Conservation (phyloP, 2,329 filamentous ascomycete species). For the Aspergillus clavatus region DNA sequence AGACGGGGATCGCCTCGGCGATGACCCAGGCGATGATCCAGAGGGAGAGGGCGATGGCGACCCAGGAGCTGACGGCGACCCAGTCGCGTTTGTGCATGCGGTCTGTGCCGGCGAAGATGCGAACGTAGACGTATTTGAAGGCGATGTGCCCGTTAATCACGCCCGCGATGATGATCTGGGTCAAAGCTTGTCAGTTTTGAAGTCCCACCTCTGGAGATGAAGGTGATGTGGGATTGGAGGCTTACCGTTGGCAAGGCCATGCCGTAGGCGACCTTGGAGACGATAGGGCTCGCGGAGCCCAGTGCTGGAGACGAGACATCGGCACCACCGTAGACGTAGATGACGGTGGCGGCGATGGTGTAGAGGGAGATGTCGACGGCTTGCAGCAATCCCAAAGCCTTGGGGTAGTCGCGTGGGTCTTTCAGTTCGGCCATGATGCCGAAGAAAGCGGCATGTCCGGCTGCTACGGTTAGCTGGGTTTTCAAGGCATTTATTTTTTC, state of each 20-base stretch:
- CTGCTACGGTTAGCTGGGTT: slow-evolving; percentile 50
- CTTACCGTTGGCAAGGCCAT: slow-evolving; percentile 60
- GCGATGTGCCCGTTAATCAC: slow-evolving; percentile 66
- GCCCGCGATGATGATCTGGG: slow-evolving; percentile 61
- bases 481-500: slow-evolving; percentile 43
- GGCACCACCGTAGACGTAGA: slow-evolving; percentile 63
- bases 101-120: slow-evolving; percentile 57
- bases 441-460: slow-evolving; percentile 65
- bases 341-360: slow-evolving; percentile 60
- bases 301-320: slow-evolving; percentile 62
- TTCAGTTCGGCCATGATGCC: slow-evolving; percentile 61
- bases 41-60: slow-evolving; percentile 49
- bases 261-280: slow-evolving; percentile 63
- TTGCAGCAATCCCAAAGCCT: slow-evolving; percentile 60
- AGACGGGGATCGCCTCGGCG: slow-evolving; percentile 64
- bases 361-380: slow-evolving; percentile 58
- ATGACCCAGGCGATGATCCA: slow-evolving; percentile 65
- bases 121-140: slow-evolving; percentile 61
- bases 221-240: too few relatives aligned
- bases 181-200: neutral
- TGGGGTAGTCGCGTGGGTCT: slow-evolving; percentile 56
- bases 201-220: neutral
- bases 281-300: slow-evolving; percentile 52
- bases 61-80: slow-evolving; percentile 54
- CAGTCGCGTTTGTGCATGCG: slow-evolving; percentile 50